Base-by-base conservation (phyloP, 1,284 basidiomycete species). In the Cryptococcus neoformans region DNA sequence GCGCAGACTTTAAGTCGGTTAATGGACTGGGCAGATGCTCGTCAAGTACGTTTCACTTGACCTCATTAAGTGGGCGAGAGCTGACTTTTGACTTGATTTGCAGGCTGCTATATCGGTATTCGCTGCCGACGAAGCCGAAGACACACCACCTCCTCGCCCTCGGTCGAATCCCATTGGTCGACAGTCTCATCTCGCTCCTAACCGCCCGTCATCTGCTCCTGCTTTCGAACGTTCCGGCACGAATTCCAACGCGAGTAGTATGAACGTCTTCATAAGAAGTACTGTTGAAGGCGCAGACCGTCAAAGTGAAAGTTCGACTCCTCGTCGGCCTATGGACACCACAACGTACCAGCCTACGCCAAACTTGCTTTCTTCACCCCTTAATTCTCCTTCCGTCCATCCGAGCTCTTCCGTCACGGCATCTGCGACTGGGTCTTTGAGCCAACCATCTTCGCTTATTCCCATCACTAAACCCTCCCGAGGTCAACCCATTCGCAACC, bases 1-100 rank as follows among this genome's bases (percentile, higher is more conserved):
- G 67, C 65, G 16, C 70, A 69, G 47, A 71, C 75, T 2, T 65
- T 79, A 42, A 73, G 69, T 1, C 58, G 78, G 9, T 60, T 78
- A 45, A 78, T 79, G 76, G 78, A 79, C 53, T 79, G 78, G 78
- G 71, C 72, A 10, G 78, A 79, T 57, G 77, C 77, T 1, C 58
- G 78, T 49, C 73, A 78, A 66, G 76, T 77, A 39, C 40, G 71
- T 60, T 46, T 12, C 7, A 10, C 12, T 36, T 28, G 28, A 40
- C 40, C 37, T 4, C 12, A 8, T 8, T n/a, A 2, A n/a, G 39
- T 37, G 41, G 17, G 36, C 39, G 39, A 37, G 14, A 28, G 4
- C 28, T 1, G 3, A 4, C 28, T 28, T 28, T 4, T 28, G 28
- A 4, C 28, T 4, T 17, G 14, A 9, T 42, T 11, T 11, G 1